Conservation (phyloP, 352 stramenopile species). For the Phytophthora pseudosyringae region DNA sequence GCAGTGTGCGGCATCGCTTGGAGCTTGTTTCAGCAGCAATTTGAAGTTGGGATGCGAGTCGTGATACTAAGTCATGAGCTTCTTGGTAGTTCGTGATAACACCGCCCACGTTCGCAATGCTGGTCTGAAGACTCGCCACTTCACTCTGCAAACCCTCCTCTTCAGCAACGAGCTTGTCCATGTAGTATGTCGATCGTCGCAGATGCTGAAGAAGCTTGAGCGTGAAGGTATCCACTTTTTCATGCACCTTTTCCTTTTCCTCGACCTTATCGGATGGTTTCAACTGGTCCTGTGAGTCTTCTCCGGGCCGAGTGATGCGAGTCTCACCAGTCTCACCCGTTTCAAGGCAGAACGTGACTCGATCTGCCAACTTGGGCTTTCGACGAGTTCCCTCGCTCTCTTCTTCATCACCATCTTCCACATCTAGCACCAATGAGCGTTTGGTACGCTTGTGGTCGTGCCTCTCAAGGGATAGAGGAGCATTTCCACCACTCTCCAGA, state of each 20-base stretch:
- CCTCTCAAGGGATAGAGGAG: slow-evolving; percentile 39
- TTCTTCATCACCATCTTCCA: slow-evolving; percentile 13
- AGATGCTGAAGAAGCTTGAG: slow-evolving; percentile 79
- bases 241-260: slow-evolving; percentile 39
- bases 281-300: slow-evolving; percentile 56
- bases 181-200: slow-evolving; percentile 58
- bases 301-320: slow-evolving; percentile 52
- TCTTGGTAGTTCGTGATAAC: slow-evolving; percentile 47
- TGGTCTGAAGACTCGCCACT: slow-evolving; percentile 46
- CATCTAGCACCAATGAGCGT: slow-evolving; percentile 46
- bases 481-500: slow-evolving; percentile 11
- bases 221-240: slow-evolving; percentile 51
- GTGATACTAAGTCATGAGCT: slow-evolving; percentile 46
- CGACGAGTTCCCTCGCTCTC: slow-evolving; percentile 18
- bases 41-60: slow-evolving; percentile 49
- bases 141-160: slow-evolving; percentile 55
- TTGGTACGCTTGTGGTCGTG: slow-evolving; percentile 53
- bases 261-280: slow-evolving; percentile 22
- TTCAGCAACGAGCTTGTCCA: slow-evolving; percentile 65
- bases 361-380: slow-evolving; percentile 52
- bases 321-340: slow-evolving; percentile 41
- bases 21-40: slow-evolving; percentile 40
- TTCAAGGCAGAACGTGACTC: slow-evolving; percentile 63
- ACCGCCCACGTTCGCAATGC: slow-evolving; percentile 29
- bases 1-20: slow-evolving; percentile 34